Evolutionary conservation across 257 asterid genomes (phyloP).

Genomic region (Buddleja alternifolia): DNA sequence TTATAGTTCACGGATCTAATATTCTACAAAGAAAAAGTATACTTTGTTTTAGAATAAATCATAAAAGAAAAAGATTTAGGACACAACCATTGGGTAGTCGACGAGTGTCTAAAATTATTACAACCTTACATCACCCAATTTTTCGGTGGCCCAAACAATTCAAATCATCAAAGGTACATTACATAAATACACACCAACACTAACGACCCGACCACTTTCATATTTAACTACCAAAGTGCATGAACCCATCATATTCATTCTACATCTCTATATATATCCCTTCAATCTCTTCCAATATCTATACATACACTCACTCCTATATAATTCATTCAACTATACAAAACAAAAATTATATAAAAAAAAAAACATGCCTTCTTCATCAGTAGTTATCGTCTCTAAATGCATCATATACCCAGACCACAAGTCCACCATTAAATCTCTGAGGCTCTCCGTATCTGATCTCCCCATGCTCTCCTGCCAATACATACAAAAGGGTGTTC

Average conservation of each 20-base stretch:
- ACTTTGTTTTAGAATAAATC: too few species aligned
- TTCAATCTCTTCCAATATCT: neutral
- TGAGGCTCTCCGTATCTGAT: slow-evolving; percentile 91
- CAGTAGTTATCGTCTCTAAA: slow-evolving; percentile 65
- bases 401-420: slow-evolving; percentile 61
- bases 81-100: slow-evolving; percentile 19
- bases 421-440: slow-evolving; percentile 45
- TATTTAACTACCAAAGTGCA: slow-evolving; percentile 43
- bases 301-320: slow-evolving; percentile 7
- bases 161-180: neutral
- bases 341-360: neutral
- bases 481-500: slow-evolving; percentile 89
- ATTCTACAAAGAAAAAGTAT: too few species aligned
- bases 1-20: too few species aligned
- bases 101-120: slow-evolving; percentile 19
- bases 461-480: slow-evolving; percentile 97
- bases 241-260: slow-evolving; percentile 33
- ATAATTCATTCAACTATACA: neutral
- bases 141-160: neutral
- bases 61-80: too few species aligned
- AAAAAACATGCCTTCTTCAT: slow-evolving; percentile 68
- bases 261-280: slow-evolving; percentile 22
- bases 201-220: slow-evolving; percentile 20
- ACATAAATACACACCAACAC: slow-evolving; percentile 12
- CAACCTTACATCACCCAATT: neutral